These are phyloP conservation scores for Aspergillus sojae DNA, from an alignment of 2,329 filamentous ascomycete genomes.

Conservation along the genomic window DNA sequence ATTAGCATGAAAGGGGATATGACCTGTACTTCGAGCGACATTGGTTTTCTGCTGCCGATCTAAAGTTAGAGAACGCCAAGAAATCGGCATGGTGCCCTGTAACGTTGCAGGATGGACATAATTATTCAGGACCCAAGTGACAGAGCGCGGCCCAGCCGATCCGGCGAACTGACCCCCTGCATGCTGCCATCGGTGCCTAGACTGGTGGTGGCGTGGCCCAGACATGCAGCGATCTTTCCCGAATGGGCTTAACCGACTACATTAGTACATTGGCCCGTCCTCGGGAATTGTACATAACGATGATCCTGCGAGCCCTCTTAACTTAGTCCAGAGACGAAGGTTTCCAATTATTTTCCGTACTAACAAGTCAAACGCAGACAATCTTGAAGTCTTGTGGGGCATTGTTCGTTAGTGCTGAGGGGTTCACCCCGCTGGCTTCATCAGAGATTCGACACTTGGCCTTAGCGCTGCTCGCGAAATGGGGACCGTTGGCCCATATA, in stretches of 20 bases:
- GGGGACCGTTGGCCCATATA: neutral
- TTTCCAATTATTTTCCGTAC: neutral
- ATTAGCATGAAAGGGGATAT: neutral
- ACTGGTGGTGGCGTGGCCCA: neutral
- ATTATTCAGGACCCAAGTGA: neutral
- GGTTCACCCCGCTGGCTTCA: neutral
- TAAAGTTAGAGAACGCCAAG: neutral
- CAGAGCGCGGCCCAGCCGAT: neutral
- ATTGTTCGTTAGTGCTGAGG: neutral
- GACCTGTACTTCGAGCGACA: neutral
- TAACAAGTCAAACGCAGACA: neutral
- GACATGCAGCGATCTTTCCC: neutral
- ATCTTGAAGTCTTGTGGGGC: neutral
- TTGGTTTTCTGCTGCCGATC: neutral
- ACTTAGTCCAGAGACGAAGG: neutral
- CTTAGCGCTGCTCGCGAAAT: neutral
- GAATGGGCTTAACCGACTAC: neutral
- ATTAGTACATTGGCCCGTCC: neutral
- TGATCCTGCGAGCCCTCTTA: neutral
- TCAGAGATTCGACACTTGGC: neutral
- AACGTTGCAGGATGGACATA: neutral
- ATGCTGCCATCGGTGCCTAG: neutral
- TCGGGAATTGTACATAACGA: neutral
- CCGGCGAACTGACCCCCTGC: neutral
- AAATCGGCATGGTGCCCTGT: neutral